A percentile compares a stretch with the other conserved stretches of the same genome.
These are phyloP conservation scores for Lactarius hengduanensis DNA, from an alignment of 768 basidiomycete genomes.

Conservation along the genomic window DNA sequence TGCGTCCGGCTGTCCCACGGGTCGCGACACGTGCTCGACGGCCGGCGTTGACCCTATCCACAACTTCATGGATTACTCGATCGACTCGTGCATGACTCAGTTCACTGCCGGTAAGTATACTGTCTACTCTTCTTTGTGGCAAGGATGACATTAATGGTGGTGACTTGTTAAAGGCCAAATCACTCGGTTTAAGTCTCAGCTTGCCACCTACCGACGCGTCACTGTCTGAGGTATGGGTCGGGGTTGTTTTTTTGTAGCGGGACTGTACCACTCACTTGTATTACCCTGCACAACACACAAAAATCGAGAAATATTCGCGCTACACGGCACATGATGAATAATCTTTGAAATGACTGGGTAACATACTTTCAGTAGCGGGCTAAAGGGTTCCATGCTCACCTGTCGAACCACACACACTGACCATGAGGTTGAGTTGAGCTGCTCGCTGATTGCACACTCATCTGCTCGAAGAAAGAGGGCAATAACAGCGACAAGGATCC, in stretches of 20 bases:
- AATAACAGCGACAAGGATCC: no score
- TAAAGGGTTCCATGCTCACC: no score
- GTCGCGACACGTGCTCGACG: constrained; percentile 34
- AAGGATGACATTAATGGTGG: neutral
- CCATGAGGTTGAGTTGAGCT: no score
- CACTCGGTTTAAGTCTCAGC: constrained; percentile 42
- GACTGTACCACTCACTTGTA: neutral
- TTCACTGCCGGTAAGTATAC: constrained; percentile 45
- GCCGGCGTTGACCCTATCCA: constrained; percentile 43
- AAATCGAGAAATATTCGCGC: neutral
- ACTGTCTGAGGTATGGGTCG: constrained; percentile 23
- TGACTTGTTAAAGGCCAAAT: constrained; percentile 29
- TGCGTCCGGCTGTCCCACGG: constrained; percentile 40
- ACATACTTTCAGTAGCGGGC: no score
- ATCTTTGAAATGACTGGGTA: no score
- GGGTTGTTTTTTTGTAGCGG: neutral
- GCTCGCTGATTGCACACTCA: no score
- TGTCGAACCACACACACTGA: no score
- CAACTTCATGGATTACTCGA: constrained; percentile 56
- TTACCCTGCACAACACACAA: neutral
- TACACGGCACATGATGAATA: no score
- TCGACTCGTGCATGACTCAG: constrained; percentile 50
- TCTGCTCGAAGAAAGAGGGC: no score
- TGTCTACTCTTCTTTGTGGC: neutral
- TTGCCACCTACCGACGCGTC: constrained; percentile 47